Base-by-base conservation (phyloP, 768 basidiomycete species). In the Suillus subalutaceus region DNA sequence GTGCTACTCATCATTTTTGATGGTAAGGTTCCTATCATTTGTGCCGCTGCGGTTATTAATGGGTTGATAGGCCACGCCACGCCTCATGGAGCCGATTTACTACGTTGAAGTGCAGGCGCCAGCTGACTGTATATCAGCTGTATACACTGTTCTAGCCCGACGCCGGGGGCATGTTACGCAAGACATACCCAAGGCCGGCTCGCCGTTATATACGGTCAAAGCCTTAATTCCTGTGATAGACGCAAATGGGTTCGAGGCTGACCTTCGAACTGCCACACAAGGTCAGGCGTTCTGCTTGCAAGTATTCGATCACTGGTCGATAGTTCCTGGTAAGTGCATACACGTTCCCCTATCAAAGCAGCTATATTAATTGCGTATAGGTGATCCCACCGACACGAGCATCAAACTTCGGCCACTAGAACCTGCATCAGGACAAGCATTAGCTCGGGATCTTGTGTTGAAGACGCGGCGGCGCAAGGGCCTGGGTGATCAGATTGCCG, bases 71-170 rank as follows among this genome's bases (percentile, higher is more conserved):
- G 96, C 97, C 18, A 93, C 96, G 4, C 97, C 97, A 5, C 88
- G 96, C 66, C 79, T 97, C 66, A 95, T 97, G 89, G 97, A 99
- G 78, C 97, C 97, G 4, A 90, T 99, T 68, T 99, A 97, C 84
- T 98, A 94, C 75, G 97, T 99, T 63, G 97, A 99, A 79, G 96
- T 99, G n/a, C 97, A 99, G 78, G 94, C 97, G 8, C 97, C 97
- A 9, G 95, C 96, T 20, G 97, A 99, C 76, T 98, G 97, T 74
- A 96, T 99, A 68, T 97, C 97, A 26, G 96, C 96, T 13, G 96
- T 99, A 43, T 99, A 99, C 78, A 97, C 96, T 6, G 97, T 99
- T 55, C 91, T 99, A 62, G 96, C 97, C n/a, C 88, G 97, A 67
- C 91, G 97, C 66, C 88, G 97, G 79, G 97, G 97, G n/a, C 97